These are phyloP conservation scores for Coemansia sp. DNA, from an alignment of 192 early-diverging fungal species.

Conservation along the genomic window DNA sequence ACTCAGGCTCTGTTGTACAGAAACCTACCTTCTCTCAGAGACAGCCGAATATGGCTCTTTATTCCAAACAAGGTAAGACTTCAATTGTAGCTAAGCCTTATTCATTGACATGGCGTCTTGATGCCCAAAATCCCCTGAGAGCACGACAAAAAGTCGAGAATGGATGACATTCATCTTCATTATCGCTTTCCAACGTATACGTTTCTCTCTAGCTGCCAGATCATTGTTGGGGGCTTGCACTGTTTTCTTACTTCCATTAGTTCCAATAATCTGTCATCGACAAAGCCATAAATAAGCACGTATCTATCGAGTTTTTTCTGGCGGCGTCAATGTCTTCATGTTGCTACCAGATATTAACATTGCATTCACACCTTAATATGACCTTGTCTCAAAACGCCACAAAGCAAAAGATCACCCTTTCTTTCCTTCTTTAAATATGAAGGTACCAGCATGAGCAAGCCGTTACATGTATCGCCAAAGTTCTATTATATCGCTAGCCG, in stretches of 20 bases:
- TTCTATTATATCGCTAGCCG: not conserved
- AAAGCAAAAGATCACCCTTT: not conserved
- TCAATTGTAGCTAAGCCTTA: not conserved
- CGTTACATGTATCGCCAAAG: not conserved
- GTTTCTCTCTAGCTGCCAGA: not conserved
- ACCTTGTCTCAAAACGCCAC: not conserved
- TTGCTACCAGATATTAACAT: not conserved
- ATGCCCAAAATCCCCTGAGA: slow-evolving; percentile 5
- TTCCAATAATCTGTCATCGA: not conserved
- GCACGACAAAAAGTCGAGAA: not conserved
- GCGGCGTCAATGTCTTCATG: not conserved
- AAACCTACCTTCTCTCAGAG: not conserved
- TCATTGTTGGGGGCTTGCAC: not conserved
- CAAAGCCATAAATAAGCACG: slow-evolving; percentile 1
- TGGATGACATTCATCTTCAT: not conserved
- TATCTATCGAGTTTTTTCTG: not conserved
- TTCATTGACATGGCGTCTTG: not conserved
- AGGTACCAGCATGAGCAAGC: not conserved
- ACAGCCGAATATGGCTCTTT: slow-evolving; percentile 30
- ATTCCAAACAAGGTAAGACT: slow-evolving; percentile 44
- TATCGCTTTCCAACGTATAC: not conserved
- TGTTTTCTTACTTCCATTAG: not conserved
- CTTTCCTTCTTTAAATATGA: not conserved
- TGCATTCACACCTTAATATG: not conserved
- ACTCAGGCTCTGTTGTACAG: too few species aligned